A percentile compares a stretch with the other conserved stretches of the same genome.
Conservation (phyloP, 768 basidiomycete genomes). For the Termitomyces bulborhizus region DNA sequence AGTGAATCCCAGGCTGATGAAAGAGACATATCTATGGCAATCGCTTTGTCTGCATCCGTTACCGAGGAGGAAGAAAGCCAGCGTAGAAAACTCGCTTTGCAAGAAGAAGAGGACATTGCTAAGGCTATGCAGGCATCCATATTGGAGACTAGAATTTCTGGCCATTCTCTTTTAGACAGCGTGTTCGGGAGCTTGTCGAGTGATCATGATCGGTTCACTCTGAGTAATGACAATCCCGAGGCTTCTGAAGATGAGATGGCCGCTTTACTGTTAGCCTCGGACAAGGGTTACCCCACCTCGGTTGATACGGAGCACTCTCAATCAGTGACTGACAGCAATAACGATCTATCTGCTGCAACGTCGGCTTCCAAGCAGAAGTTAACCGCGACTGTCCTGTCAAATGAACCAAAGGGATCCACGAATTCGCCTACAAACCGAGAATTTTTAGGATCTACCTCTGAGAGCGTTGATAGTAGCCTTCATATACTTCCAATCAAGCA, state of each 20-base stretch:
- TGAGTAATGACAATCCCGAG: neutral
- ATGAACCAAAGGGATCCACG: neutral
- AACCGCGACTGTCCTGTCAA: neutral
- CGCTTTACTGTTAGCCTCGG: conserved; percentile 11
- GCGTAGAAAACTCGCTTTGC: conserved; percentile 27
- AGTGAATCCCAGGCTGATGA: conserved; percentile 22
- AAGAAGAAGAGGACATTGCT: conserved; percentile 65
- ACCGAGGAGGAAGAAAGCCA: conserved; percentile 24
- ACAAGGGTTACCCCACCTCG: neutral
- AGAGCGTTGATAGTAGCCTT: neutral
- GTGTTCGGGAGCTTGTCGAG: conserved; percentile 20
- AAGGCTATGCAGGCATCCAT: conserved; percentile 55
- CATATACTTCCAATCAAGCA: too few relatives aligned
- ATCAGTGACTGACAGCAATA: neutral
- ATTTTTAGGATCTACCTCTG: neutral
- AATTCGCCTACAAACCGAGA: neutral
- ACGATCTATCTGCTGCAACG: neutral
- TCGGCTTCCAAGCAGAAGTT: neutral
- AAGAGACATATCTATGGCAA: conserved; percentile 39
- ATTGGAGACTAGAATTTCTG: conserved; percentile 2
- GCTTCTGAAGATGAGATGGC: conserved; percentile 10
- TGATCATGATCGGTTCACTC: neutral
- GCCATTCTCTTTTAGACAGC: neutral
- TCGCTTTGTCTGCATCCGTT: conserved; percentile 46
- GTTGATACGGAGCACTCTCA: neutral